Base-by-base conservation (phyloP, 495 filamentous ascomycete genomes). In the Aspergillus coremiiformis region DNA sequence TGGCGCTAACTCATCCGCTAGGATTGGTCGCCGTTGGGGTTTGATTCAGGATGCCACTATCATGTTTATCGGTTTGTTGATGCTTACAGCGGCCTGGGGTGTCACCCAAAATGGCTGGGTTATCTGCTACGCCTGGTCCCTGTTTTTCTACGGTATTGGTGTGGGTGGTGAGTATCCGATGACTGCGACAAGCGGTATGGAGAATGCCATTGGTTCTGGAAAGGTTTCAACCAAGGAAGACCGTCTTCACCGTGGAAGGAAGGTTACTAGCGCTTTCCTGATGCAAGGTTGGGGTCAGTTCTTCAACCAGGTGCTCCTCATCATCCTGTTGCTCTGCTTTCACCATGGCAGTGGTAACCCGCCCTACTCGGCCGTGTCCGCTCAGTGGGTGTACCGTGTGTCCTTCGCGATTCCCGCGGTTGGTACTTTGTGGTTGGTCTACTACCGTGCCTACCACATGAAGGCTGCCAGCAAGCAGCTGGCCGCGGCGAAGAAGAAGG, bases 271-370 rank as follows among this genome's bases (percentile, higher is more conserved):
- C 66, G 90, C 90, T 27, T 96, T 96, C 74, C 71, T 96, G 72
- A 96, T 96, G 90, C 90, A 96, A 66, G 90, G 90, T 42, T 96
- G 90, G 90, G 90, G 90, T 60, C 90, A 96, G 66, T 85, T 95
- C 62, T 75, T 86, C 71, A 96, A 96, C 79, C 90, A 95, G 67
- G 82, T 81, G 51, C 66, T 93, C 42, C 77, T 96, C 39, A 94
- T 95, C 59, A 60, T 96, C 39, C 72, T 89, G 24, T 76, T 96
- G 33, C 72, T 94, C 27, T 82, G 86, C 63, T 87, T 93, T 78
- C 85, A 92, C 76, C 81, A 84, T 58, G 82, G 83, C 44, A 75
- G 68, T 51, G 86, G 86, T 23, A 78, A 80, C 61, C 77, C 82
- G 35, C 87, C 89, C 0, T 95, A 95, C 69, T 84, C 80, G 30